A percentile compares a stretch with the other conserved stretches of the same genome.
These are phyloP conservation scores for Suhomyces panamericanus DNA, from an alignment of 1,139 yeast genomes.

Conservation along the genomic window DNA sequence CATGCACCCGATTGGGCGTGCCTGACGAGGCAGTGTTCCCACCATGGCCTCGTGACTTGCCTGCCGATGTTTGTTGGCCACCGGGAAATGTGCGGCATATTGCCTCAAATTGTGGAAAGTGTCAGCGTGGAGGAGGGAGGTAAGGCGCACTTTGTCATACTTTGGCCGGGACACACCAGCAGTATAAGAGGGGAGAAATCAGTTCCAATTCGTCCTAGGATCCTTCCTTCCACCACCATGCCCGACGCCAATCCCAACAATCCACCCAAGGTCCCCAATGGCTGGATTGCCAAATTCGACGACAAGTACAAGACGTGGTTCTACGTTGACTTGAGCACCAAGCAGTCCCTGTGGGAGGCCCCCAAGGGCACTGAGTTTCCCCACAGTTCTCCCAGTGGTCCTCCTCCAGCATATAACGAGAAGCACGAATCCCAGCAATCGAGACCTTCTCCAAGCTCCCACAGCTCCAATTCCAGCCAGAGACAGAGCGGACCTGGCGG, in stretches of 20 bases:
- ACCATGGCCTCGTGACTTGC: too few species aligned
- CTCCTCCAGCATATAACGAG: conserved; percentile 28
- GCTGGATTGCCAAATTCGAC: conserved; percentile 90
- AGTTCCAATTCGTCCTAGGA: neutral
- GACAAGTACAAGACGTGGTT: conserved; percentile 75
- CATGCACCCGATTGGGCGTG: too few species aligned
- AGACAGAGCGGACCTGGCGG: conserved; percentile 7
- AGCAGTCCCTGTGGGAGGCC: conserved; percentile 87
- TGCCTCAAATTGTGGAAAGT: neutral
- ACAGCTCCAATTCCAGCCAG: neutral
- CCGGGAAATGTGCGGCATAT: neutral
- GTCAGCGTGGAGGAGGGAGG: too few species aligned
- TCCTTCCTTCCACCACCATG: conserved; percentile 9
- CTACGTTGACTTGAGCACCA: conserved; percentile 71
- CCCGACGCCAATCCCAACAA: conserved; percentile 27
- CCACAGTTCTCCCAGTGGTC: conserved; percentile 21
- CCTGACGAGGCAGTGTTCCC: too few species aligned
- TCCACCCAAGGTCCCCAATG: conserved; percentile 64
- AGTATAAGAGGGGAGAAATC: neutral
- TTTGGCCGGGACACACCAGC: neutral
- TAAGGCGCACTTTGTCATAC: conserved; percentile 2
- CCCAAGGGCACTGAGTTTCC: conserved; percentile 61
- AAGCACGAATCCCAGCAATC: conserved; percentile 13
- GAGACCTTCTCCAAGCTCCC: conserved; percentile 1
- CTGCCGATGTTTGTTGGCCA: too few species aligned